A percentile compares a stretch with the other conserved stretches of the same genome.
phyloP scores from a whole-genome alignment of 1,139 yeast species.

The Debaryomyces fabryi region DNA sequence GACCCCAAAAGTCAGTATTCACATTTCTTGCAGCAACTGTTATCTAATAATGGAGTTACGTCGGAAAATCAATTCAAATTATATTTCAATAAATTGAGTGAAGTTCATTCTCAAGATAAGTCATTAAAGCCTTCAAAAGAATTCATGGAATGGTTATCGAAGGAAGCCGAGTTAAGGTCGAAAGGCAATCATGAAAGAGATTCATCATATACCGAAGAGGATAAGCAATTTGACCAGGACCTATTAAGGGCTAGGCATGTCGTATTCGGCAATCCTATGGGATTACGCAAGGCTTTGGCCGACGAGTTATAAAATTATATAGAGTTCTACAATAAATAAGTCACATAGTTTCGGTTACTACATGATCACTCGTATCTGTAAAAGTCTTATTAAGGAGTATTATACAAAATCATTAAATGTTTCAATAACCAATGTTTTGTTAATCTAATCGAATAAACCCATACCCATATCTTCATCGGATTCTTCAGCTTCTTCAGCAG shows the following conservation, averaged over 20 bases:
- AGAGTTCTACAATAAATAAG: background rate
- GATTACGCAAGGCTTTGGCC: slow-evolving; percentile 55
- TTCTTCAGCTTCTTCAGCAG: slow-evolving; percentile 71
- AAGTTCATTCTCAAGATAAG: slow-evolving; percentile 31
- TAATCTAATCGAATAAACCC: slow-evolving; percentile 54
- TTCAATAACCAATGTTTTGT: slow-evolving; percentile 6
- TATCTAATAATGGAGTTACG: slow-evolving; percentile 22
- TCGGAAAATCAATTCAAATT: slow-evolving; percentile 44
- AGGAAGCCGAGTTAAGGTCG: slow-evolving; percentile 46
- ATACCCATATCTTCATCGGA: slow-evolving; percentile 56
- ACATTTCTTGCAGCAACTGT: slow-evolving; percentile 31
- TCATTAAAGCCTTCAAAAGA: slow-evolving; percentile 29
- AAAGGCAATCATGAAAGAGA: slow-evolving; percentile 34
- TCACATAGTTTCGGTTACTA: background rate
- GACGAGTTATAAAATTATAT: slow-evolving; percentile 51
- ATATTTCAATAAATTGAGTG: slow-evolving; percentile 47
- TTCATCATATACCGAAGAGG: slow-evolving; percentile 25
- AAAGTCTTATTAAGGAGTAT: slow-evolving; percentile 7
- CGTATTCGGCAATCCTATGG: slow-evolving; percentile 81
- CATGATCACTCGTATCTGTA: background rate
- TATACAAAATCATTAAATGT: slow-evolving; percentile 10
- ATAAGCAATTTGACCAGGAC: slow-evolving; percentile 43
- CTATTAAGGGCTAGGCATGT: slow-evolving; percentile 65
- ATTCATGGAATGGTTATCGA: slow-evolving; percentile 66
- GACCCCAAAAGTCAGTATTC: slow-evolving; percentile 32